Evolutionary conservation across 192 early-diverging fungal genomes (phyloP).

Genomic region (Funneliformis geosporum): DNA sequence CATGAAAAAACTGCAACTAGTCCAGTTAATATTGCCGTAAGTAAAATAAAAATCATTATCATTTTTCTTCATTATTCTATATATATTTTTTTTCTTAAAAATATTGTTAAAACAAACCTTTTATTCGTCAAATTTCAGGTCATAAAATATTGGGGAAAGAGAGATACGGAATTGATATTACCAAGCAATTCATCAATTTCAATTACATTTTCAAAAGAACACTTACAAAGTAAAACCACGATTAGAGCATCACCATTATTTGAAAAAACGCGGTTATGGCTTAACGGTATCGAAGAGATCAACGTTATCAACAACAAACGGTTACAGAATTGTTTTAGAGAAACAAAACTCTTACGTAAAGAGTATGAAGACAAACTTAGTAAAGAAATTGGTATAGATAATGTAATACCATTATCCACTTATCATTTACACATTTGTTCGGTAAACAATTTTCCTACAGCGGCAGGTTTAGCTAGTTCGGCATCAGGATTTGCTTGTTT

Average conservation of each 20-base stretch:
- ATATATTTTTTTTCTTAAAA: too few relatives aligned
- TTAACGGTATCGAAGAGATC: conserved; percentile 89
- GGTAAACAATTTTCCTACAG: conserved; percentile 99
- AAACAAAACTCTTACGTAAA: conserved; percentile 72
- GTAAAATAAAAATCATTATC: conserved; percentile 25
- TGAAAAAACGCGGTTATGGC: conserved; percentile 82
- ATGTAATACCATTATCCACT: conserved; percentile 57
- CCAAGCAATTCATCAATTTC: conserved; percentile 98
- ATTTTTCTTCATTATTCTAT: neutral
- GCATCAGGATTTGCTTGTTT: conserved; percentile 95
- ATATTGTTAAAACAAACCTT: too few relatives aligned
- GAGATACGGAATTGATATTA: conserved; percentile 84
- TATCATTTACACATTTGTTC: conserved; percentile 86
- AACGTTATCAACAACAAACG: conserved; percentile 78
- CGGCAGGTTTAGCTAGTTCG: conserved; percentile 96
- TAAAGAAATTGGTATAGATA: conserved; percentile 33
- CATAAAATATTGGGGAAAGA: conserved; percentile 99
- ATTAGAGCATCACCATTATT: conserved; percentile 70
- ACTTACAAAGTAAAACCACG: conserved; percentile 93
- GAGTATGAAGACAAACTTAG: conserved; percentile 58
- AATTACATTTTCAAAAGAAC: conserved; percentile 94
- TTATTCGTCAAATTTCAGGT: conserved; percentile 37
- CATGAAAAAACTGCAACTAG: conserved; percentile 81
- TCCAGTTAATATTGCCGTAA: conserved; percentile 98
- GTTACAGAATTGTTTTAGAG: conserved; percentile 79